A percentile compares a stretch with the other conserved stretches of the same genome.
These are phyloP conservation scores for Wallemia ichthyophaga DNA, from an alignment of 1,284 basidiomycete species.

Conservation along the genomic window DNA sequence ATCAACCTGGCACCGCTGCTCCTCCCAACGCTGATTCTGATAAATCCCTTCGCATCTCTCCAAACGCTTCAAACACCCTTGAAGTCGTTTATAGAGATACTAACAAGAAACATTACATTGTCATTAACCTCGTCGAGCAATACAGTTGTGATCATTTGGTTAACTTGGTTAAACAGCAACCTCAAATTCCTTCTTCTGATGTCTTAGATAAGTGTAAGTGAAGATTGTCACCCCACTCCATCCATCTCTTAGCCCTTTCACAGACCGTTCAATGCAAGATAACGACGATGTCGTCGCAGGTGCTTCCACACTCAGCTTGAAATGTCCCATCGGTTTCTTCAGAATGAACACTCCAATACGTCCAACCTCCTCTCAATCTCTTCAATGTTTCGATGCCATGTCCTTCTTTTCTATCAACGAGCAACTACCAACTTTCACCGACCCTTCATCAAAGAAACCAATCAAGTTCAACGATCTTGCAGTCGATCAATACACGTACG, in stretches of 20 bases:
- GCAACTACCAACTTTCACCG: slow-evolving; percentile 81
- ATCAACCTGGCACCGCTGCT: slow-evolving; percentile 82
- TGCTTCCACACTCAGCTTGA: slow-evolving; percentile 57
- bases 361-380: slow-evolving; percentile 53
- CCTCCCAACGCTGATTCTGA: slow-evolving; percentile 39
- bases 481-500: slow-evolving; percentile 44
- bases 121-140: slow-evolving; percentile 48
- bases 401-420: slow-evolving; percentile 90
- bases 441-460: slow-evolving; percentile 69
- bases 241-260: slow-evolving; percentile 2
- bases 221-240: slow-evolving; percentile 7
- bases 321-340: slow-evolving; percentile 69
- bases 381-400: slow-evolving; percentile 83
- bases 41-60: slow-evolving; percentile 24
- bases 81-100: slow-evolving; percentile 77
- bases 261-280: slow-evolving; percentile 11
- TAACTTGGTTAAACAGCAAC: slow-evolving; percentile 19
- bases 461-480: slow-evolving; percentile 55
- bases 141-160: slow-evolving; percentile 35
- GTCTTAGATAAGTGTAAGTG: slow-evolving; percentile 5
- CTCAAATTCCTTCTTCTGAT: background rate
- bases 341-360: slow-evolving; percentile 62
- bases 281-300: slow-evolving; percentile 58
- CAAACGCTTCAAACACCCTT: slow-evolving; percentile 29
- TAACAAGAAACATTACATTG: slow-evolving; percentile 60